Evolutionary conservation across 805 yeast species (phyloP), one percentile per base, ranked within the genome.

Genomic region (Danielozyma ontarioensis): DNA sequence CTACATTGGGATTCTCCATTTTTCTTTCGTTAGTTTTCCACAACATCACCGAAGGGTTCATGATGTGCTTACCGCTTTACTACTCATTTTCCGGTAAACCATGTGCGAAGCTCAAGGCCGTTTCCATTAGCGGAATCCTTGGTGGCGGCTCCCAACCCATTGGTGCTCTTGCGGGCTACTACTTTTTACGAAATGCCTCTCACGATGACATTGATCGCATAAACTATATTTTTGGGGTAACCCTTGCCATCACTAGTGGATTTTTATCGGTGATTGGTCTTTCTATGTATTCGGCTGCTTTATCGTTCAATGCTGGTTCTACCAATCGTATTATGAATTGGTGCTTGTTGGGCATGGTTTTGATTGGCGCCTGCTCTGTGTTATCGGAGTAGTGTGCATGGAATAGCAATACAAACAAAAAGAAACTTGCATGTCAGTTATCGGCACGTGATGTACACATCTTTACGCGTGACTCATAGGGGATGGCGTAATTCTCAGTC

Each of bases 31-130:
- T 90, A 51, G 76, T 88, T 10, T 75, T 93, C 18, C 98, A 90
- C 61, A 93, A 93, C 56, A 80, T 87, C 45, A 81, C 89, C 15
- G 98, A 90, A 55, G 98, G 97, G 0, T 88, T 93, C 53, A 78
- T 93, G 12, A 89, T 90, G 84, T 86, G 95, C 11, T 66, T 89
- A 29, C 97, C 97, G 0, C 64, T 90, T 21, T 93, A 82, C 52
- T 74, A 89, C 32, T 86, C 94, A 6, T 66, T 90, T 41, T 48
- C 52, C 3, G 37, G 48, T 3, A 65, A 74, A 27, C 70, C 76
- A 1, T 48, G 45, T 40, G 62, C 70, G 13, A 66, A 66, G 43
- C 34, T 61, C 17, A 70, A 74, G 42, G 95, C 97, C 0, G 61
- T 87, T 8, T 41, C 69, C 0, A 71, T 82, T 5, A 73, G 89